phyloP scores from a whole-genome alignment of 331 rosid genomes.

The Pyracantha coccinea region DNA sequence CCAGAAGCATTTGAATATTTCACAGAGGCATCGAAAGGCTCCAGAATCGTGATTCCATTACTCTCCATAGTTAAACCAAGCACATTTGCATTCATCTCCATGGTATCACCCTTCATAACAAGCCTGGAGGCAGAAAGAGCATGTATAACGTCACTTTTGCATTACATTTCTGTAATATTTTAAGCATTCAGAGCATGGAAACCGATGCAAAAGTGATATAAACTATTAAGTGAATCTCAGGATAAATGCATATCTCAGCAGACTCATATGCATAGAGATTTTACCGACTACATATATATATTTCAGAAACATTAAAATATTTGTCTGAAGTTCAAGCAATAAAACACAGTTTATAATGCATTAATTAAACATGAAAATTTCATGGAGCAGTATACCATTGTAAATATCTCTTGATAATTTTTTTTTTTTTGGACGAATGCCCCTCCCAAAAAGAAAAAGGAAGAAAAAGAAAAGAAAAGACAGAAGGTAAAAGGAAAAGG shows the following conservation, averaged over 20 bases:
- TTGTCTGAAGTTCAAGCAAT: not conserved
- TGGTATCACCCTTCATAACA: constrained; percentile 67
- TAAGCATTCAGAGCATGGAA: not conserved
- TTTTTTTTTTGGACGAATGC: too few species aligned
- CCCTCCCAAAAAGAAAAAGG: not conserved
- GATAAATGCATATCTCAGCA: not conserved
- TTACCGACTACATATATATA: too few species aligned
- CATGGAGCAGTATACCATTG: not conserved
- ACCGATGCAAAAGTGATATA: not conserved
- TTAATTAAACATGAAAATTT: not conserved
- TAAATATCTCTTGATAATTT: not conserved
- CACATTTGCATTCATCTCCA: constrained; percentile 71
- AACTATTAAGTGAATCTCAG: too few species aligned
- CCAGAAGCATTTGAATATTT: constrained; percentile 85
- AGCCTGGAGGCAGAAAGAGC: constrained; percentile 46
- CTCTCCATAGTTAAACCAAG: constrained; percentile 97
- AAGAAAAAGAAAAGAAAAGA: not conserved
- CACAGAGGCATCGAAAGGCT: constrained; percentile 82
- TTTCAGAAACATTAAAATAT: not conserved
- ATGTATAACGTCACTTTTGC: constrained; percentile 8
- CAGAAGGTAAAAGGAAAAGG: not conserved
- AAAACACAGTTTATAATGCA: not conserved
- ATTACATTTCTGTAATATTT: not conserved
- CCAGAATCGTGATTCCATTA: constrained; percentile 85
- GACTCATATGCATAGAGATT: not conserved